Conservation (phyloP, 257 asterid genomes). For the Penstemon davidsonii region DNA sequence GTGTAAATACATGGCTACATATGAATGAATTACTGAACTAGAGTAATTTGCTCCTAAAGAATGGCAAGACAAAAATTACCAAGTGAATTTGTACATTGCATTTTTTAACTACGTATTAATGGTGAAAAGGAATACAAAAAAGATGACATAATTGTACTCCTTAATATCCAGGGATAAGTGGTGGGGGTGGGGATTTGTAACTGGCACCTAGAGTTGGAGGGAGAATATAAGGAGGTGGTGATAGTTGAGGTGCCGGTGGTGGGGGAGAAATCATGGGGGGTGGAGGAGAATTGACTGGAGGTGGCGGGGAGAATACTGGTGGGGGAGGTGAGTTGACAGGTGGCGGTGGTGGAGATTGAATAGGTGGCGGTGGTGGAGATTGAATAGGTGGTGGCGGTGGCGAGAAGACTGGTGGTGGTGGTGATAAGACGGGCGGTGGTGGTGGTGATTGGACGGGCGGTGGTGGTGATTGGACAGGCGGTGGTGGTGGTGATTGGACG, state of each 20-base stretch:
- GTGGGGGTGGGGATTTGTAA: constrained; percentile 78
- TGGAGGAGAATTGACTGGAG: constrained; percentile 23
- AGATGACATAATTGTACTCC: constrained; percentile 25
- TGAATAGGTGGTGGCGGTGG: constrained; percentile 15
- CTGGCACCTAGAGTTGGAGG: constrained; percentile 50
- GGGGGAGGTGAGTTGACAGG: constrained; percentile 30
- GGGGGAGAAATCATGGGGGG: constrained; percentile 26
- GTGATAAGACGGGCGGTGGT: constrained; percentile 1
- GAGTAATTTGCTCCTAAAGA: neutral
- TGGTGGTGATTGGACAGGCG: constrained; percentile 6
- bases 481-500: constrained; percentile 15
- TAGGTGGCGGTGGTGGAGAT: constrained; percentile 3
- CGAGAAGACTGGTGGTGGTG: constrained; percentile 1
- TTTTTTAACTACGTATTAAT: constrained; percentile 15
- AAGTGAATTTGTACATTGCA: constrained; percentile 27
- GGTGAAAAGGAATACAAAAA: constrained; percentile 23
- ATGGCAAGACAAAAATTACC: constrained; percentile 7
- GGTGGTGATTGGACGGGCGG: constrained; percentile 15
- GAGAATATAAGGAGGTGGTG: constrained; percentile 42
- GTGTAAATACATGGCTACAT: constrained; percentile 4
- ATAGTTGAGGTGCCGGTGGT: constrained; percentile 34
- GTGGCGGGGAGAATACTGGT: constrained; percentile 6
- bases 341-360: constrained; percentile 16
- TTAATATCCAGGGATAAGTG: constrained; percentile 60
- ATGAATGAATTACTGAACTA: neutral